Evolutionary conservation across 1,284 basidiomycete genomes (phyloP).

Genomic region (Thelephora terrestris): DNA sequence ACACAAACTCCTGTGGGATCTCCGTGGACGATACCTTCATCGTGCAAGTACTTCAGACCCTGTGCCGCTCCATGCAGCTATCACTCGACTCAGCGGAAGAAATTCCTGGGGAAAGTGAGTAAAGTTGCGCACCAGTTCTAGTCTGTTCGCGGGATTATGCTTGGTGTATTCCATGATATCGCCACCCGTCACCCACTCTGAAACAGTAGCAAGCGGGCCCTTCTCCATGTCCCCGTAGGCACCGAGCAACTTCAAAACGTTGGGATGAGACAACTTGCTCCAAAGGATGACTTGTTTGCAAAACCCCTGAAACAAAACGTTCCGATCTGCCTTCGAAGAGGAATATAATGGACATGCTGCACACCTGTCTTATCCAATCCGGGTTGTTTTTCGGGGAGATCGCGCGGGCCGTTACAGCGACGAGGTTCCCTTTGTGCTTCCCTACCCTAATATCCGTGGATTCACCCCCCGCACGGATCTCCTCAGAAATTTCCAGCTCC

Average conservation of each 20-base stretch:
- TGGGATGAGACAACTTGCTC: too few relatives aligned
- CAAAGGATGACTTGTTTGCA: too few relatives aligned
- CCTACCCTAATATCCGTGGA: conserved; percentile 10
- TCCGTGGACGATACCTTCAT: conserved; percentile 2
- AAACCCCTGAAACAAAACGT: not conserved
- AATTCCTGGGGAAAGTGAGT: too few relatives aligned
- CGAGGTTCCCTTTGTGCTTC: conserved; percentile 1
- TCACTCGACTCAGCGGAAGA: not conserved
- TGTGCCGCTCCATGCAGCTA: not conserved
- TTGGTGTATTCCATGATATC: conserved; percentile 6
- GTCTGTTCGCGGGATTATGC: conserved; percentile 3
- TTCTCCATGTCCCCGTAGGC: not conserved
- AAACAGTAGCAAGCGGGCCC: conserved; percentile 6
- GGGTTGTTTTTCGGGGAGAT: conserved; percentile 1
- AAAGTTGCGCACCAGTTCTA: conserved; percentile 3
- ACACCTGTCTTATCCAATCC: not conserved
- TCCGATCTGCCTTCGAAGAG: too few relatives aligned
- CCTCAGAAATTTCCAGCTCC: too few relatives aligned
- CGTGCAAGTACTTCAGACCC: conserved; percentile 4
- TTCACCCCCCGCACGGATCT: conserved; percentile 1
- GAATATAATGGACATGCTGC: too few relatives aligned
- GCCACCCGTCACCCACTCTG: conserved; percentile 7
- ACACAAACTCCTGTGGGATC: conserved; percentile 5
- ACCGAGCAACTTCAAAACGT: too few relatives aligned
- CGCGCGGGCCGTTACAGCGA: conserved; percentile 7